Conservation (phyloP, 1,139 yeast species). For the Nakaseomyces glabratus region DNA sequence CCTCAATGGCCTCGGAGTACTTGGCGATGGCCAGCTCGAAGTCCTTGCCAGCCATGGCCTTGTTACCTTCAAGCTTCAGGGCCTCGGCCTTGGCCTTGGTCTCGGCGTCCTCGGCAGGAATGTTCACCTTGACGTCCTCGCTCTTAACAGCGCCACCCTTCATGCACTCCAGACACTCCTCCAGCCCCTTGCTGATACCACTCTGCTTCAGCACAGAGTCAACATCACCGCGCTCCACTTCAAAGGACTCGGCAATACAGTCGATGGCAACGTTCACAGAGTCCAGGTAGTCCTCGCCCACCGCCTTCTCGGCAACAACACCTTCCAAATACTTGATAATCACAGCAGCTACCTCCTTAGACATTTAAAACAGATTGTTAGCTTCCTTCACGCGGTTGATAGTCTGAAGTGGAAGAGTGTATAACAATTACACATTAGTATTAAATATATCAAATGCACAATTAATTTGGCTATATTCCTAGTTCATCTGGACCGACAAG, state of each 20-base stretch:
- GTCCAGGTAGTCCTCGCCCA: conserved; percentile 73
- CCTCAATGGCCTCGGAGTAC: conserved; percentile 73
- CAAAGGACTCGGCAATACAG: conserved; percentile 83
- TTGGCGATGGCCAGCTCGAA: conserved; percentile 61
- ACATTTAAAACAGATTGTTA: too few species aligned
- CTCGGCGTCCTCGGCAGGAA: conserved; percentile 39
- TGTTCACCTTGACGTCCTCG: conserved; percentile 36
- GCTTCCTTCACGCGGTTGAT: too few species aligned
- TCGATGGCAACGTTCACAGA: conserved; percentile 94
- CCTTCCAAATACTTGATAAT: conserved; percentile 63
- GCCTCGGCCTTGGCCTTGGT: conserved; percentile 65
- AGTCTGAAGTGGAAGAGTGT: too few species aligned
- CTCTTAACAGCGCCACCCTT: conserved; percentile 1
- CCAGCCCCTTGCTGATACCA: conserved; percentile 44
- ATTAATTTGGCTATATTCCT: too few species aligned
- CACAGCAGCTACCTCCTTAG: conserved; percentile 65
- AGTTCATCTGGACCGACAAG: too few species aligned
- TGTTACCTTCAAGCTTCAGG: conserved; percentile 83
- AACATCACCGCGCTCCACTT: conserved; percentile 46
- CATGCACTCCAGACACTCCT: conserved; percentile 36
- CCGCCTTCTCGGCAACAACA: conserved; percentile 52
- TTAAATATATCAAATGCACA: too few species aligned
- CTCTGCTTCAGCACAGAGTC: conserved; percentile 32
- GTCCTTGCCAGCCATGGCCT: conserved; percentile 75
- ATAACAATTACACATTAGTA: too few species aligned